Percentiles rank a stretch among this genome's conserved stretches.
These are phyloP conservation scores for Candolleomyces eurysporus DNA, from an alignment of 768 basidiomycete species.

Conservation along the genomic window DNA sequence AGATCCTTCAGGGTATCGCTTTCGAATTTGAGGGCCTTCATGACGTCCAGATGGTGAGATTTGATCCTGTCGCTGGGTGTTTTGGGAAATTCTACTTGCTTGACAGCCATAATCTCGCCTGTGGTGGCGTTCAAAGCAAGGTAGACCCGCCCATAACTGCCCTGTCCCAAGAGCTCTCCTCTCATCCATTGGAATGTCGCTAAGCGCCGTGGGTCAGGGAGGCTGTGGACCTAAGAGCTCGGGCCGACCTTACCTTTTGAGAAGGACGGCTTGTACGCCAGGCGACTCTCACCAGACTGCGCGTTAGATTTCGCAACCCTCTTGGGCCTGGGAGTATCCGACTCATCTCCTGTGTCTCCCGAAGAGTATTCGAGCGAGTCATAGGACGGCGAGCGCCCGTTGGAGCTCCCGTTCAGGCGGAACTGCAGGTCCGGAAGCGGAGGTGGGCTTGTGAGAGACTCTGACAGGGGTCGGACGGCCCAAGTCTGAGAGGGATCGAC, in stretches of 20 bases:
- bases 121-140: conserved; percentile 86
- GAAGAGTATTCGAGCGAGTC: neutral
- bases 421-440: neutral
- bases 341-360: neutral
- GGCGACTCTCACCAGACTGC: neutral
- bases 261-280: conserved; percentile 8
- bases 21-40: conserved; percentile 83
- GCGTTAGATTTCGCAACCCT: neutral
- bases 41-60: conserved; percentile 60
- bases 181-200: conserved; percentile 90
- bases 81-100: conserved; percentile 87
- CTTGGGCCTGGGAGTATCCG: neutral
- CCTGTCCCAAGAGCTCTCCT: conserved; percentile 89
- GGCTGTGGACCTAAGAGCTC: neutral
- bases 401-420: neutral
- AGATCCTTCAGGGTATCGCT: conserved; percentile 94
- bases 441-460: neutral
- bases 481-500: neutral
- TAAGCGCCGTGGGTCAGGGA: conserved; percentile 20
- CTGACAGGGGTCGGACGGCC: neutral
- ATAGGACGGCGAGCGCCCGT: too few species aligned
- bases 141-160: conserved; percentile 93
- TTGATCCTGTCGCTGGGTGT: conserved; percentile 71
- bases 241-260: conserved; percentile 3
- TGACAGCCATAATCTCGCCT: conserved; percentile 93